Percentiles rank a stretch among this genome's conserved stretches.
These are phyloP conservation scores for Trichoderma simmonsii DNA, from an alignment of 2,329 filamentous ascomycete species.

Conservation along the genomic window DNA sequence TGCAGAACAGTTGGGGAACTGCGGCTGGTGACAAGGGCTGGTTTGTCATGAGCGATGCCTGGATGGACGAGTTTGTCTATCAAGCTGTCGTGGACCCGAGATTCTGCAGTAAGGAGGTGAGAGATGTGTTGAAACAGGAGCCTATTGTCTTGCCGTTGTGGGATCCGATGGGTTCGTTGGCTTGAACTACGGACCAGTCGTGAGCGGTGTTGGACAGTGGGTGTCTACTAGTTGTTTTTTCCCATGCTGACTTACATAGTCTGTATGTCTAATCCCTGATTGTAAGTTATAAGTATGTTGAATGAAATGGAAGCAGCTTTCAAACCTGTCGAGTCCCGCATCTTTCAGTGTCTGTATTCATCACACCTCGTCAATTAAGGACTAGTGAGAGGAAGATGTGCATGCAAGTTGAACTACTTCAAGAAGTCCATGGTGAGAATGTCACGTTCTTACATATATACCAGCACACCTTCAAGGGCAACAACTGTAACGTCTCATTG, in stretches of 20 bases:
- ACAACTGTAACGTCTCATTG: neutral
- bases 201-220: neutral
- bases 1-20: constrained; percentile 83
- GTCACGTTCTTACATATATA: neutral
- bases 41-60: constrained; percentile 83
- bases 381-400: neutral
- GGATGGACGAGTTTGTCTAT: constrained; percentile 80
- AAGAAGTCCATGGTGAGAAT: neutral
- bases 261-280: neutral
- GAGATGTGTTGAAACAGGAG: constrained; percentile 67
- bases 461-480: neutral
- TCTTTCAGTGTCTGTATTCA: neutral
- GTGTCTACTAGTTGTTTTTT: neutral
- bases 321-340: neutral
- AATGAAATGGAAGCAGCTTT: neutral
- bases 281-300: neutral
- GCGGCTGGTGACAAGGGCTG: constrained; percentile 71
- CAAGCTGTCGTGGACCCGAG: constrained; percentile 79
- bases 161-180: constrained; percentile 77
- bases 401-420: neutral
- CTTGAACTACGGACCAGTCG: constrained; percentile 37
- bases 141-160: constrained; percentile 70
- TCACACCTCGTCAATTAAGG: neutral
- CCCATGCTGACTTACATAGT: neutral
- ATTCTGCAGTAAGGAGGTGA: constrained; percentile 62